Evolutionary conservation across 2,329 filamentous ascomycete species (phyloP).

Genomic region (Aspergillus eucalypticola): DNA sequence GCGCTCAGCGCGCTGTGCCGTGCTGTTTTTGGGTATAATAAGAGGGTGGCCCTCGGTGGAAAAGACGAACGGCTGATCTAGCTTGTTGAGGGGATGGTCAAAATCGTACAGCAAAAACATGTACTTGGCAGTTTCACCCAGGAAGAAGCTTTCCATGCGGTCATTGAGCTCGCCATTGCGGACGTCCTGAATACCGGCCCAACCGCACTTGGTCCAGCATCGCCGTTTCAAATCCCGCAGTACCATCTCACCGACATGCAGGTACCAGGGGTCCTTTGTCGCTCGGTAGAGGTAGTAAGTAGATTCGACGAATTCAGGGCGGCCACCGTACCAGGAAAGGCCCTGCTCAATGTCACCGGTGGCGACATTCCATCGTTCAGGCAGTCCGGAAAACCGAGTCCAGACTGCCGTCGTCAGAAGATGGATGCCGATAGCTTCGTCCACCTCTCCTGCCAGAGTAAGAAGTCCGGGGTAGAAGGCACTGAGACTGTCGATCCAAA

Average conservation of each 20-base stretch:
- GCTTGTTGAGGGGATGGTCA: constrained; percentile 79
- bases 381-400: constrained; percentile 90
- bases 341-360: constrained; percentile 82
- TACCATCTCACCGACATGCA: constrained; percentile 95
- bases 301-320: constrained; percentile 95
- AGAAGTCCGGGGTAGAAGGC: constrained; percentile 93
- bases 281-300: constrained; percentile 95
- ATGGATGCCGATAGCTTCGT: constrained; percentile 88
- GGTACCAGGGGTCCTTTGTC: constrained; percentile 92
- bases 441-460: constrained; percentile 80
- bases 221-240: constrained; percentile 81
- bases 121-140: constrained; percentile 96
- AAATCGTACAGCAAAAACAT: constrained; percentile 87
- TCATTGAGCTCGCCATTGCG: constrained; percentile 82
- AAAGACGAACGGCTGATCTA: constrained; percentile 88
- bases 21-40: constrained; percentile 66
- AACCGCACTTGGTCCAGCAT: constrained; percentile 89
- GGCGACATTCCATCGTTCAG: constrained; percentile 88
- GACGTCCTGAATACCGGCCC: constrained; percentile 85
- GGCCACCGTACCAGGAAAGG: constrained; percentile 90
- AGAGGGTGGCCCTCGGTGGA: constrained; percentile 95
- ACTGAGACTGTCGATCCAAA: constrained; percentile 94
- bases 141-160: constrained; percentile 98
- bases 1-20: constrained; percentile 12
- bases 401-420: constrained; percentile 89